These are phyloP conservation scores for Raphidocelis subcapitata DNA, from an alignment of 139 green algal genomes.

Conservation along the genomic window DNA sequence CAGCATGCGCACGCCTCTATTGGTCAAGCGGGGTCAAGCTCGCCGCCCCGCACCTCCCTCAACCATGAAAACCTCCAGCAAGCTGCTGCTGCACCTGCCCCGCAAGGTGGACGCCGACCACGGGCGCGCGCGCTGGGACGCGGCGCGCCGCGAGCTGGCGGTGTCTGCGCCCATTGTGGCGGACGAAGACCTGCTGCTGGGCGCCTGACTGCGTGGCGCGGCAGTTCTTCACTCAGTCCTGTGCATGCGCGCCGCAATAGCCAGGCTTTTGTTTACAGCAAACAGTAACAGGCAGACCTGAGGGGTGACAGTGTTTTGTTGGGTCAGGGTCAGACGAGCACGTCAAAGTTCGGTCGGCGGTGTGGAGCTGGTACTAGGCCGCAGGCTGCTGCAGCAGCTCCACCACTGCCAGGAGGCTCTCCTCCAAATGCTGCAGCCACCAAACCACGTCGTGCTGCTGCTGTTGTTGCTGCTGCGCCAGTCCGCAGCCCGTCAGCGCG, in stretches of 20 bases:
- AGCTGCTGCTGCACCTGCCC: slow-evolving; percentile 47
- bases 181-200: slow-evolving; percentile 13
- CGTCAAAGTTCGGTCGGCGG: too few species aligned
- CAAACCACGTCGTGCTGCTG: background rate
- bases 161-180: slow-evolving; percentile 34
- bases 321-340: too few species aligned
- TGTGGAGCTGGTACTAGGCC: too few species aligned
- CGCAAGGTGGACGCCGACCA: slow-evolving; percentile 53
- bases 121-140: slow-evolving; percentile 62
- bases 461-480: too few species aligned
- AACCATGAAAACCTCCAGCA: slow-evolving; percentile 35
- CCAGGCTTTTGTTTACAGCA: too few species aligned
- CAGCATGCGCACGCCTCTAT: background rate
- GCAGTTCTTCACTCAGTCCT: too few species aligned
- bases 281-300: too few species aligned
- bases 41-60: background rate
- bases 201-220: too few species aligned
- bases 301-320: too few species aligned
- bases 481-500: background rate
- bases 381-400: slow-evolving; percentile 21
- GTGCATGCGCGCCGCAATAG: too few species aligned
- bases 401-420: slow-evolving; percentile 10
- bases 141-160: background rate
- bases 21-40: background rate
- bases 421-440: slow-evolving; percentile 19